These are phyloP conservation scores for Rhodotorula sp. DNA, from an alignment of 1,284 basidiomycete species.

Conservation along the genomic window DNA sequence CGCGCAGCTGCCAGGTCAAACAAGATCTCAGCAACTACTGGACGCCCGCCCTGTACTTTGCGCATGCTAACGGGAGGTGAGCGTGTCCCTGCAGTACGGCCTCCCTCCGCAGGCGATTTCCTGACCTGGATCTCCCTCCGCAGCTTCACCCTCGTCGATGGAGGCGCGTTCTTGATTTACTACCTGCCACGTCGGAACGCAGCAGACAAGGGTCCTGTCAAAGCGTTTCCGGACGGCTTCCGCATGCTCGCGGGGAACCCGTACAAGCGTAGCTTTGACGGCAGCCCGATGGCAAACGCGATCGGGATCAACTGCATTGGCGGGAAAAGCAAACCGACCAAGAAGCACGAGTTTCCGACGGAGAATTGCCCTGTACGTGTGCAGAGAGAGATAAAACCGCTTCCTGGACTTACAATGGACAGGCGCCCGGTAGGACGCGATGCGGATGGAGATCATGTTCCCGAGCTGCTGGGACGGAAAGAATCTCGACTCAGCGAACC, in stretches of 20 bases:
- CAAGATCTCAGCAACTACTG: constrained; percentile 28
- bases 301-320: constrained; percentile 29
- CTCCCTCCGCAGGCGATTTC: too few species aligned
- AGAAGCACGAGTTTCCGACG: constrained; percentile 8
- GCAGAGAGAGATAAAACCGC: too few species aligned
- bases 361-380: constrained; percentile 17
- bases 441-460: constrained; percentile 24
- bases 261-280: constrained; percentile 11
- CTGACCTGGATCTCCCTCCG: neutral
- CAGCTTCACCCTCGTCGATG: constrained; percentile 19
- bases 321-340: neutral
- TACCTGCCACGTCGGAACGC: constrained; percentile 13
- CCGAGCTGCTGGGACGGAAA: constrained; percentile 54
- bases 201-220: neutral
- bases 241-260: constrained; percentile 52
- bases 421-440: neutral
- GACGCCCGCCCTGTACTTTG: constrained; percentile 17
- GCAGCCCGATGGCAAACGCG: constrained; percentile 5
- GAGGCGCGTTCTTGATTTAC: neutral
- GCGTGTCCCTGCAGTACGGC: too few species aligned
- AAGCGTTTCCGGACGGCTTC: constrained; percentile 44
- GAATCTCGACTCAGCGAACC: constrained; percentile 52
- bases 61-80: constrained; percentile 14
- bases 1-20: constrained; percentile 8
- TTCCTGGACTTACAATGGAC: neutral